These are phyloP conservation scores for Russula abietina DNA, from an alignment of 768 basidiomycete genomes.

Conservation along the genomic window DNA sequence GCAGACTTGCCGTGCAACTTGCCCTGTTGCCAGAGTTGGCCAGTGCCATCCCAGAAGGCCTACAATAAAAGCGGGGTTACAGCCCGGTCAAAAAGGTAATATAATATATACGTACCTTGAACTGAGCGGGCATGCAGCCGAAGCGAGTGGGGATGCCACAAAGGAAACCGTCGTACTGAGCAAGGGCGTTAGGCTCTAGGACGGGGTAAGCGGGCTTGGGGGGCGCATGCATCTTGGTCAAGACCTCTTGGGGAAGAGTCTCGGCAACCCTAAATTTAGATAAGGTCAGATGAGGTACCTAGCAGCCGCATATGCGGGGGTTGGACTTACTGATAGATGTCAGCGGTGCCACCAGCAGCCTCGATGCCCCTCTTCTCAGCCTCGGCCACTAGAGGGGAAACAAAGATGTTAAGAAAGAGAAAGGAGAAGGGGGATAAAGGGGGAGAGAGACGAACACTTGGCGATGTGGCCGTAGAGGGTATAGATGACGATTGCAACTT, in stretches of 20 bases:
- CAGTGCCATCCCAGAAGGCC: conserved; percentile 75
- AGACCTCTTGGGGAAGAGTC: conserved; percentile 65
- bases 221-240: conserved; percentile 63
- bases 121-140: conserved; percentile 75
- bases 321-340: conserved; percentile 45
- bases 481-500: conserved; percentile 68
- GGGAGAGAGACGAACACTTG: conserved; percentile 47
- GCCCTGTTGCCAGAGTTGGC: conserved; percentile 55
- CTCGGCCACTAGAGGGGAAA: conserved; percentile 49
- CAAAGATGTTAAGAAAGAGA: conserved; percentile 9
- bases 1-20: conserved; percentile 69
- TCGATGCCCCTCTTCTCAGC: conserved; percentile 40
- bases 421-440: conserved; percentile 13
- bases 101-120: conserved; percentile 46
- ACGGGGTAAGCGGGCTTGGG: conserved; percentile 68
- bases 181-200: conserved; percentile 49
- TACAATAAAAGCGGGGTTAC: conserved; percentile 31
- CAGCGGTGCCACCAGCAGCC: conserved; percentile 38
- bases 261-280: conserved; percentile 55
- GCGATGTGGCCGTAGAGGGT: conserved; percentile 69
- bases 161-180: conserved; percentile 62
- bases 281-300: background rate
- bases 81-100: background rate
- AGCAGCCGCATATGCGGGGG: background rate
- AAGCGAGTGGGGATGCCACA: conserved; percentile 77